Evolutionary conservation across 306 rosid genomes (phyloP), one percentile per base, ranked within the genome.

Genomic region (Trifolium pratense): DNA sequence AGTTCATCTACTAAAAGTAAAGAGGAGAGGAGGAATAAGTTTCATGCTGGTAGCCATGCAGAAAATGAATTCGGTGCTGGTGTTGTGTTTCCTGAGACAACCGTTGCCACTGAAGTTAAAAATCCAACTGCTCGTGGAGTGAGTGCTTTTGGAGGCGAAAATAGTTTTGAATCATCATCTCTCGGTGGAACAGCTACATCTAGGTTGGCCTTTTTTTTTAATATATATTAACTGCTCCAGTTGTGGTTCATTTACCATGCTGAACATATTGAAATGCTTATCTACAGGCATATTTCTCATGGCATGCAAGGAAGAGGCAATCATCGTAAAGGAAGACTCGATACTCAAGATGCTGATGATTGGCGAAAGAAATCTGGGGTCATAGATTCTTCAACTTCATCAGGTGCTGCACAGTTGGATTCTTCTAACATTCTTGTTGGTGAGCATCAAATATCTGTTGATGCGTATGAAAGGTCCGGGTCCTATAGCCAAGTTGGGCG

Each of bases 281-380:
- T 70, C 52, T 70, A 77, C 95, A 94, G 98, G 97, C 90, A 68
- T 79, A 56, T 85, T 80, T 68, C 75, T 37, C 87, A 78, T 78
- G 91, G 84, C 60, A 58, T 85, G 77, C 97, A 91, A 73, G 84
- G 85, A 57, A 89, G 86, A 82, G 68, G 74, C 52, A 86, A 85
- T 64, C 84, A 89, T 71, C 81, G 70, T 81, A 86, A 79, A 57
- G 92, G 92, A 84, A 87, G 85, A 74, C 65, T 63, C 48, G 85
- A 71, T 65, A 66, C 70, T 67, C 91, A 77, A 80, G 95, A 89
- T 74, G 81, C 65, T 65, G 95, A 88, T 60, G 83, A 88, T 66
- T 78, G 92, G 95, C 82, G 64, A 79, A 91, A 91, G 83, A 85
- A 83, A 79, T 40, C 83, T 49, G 72, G 71, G 20, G 82, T 66